phyloP scores from a whole-genome alignment of 306 rosid species.

The Pterocarpus santalinus region DNA sequence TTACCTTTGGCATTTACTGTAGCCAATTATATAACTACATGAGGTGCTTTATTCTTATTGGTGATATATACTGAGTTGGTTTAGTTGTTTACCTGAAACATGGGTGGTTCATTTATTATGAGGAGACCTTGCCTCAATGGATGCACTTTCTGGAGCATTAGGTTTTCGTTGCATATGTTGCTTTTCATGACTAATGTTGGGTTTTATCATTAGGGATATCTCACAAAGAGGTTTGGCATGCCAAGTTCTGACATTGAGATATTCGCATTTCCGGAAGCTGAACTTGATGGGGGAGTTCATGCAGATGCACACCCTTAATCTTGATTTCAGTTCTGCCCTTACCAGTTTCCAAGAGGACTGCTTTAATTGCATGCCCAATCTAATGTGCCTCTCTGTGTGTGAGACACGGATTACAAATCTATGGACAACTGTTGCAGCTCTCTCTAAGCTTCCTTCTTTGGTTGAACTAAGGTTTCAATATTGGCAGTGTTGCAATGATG shows the following conservation, averaged over 20 bases:
- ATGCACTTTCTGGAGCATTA: slow-evolving; percentile 36
- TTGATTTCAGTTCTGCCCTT: slow-evolving; percentile 77
- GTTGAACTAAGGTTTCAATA: slow-evolving; percentile 81
- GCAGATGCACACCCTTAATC: slow-evolving; percentile 74
- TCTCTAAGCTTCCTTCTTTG: slow-evolving; percentile 82
- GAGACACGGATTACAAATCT: slow-evolving; percentile 85
- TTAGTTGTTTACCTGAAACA: slow-evolving; percentile 23
- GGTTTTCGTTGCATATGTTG: slow-evolving; percentile 17
- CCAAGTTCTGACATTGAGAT: slow-evolving; percentile 69
- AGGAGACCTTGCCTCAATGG: slow-evolving; percentile 42
- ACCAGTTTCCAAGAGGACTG: slow-evolving; percentile 76
- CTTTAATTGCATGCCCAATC: slow-evolving; percentile 82
- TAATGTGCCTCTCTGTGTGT: slow-evolving; percentile 79
- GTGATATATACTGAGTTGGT: slow-evolving; percentile 33
- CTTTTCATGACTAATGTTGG: slow-evolving; percentile 44
- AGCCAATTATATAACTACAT: slow-evolving; percentile 18
- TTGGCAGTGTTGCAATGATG: slow-evolving; percentile 69
- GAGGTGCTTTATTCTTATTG: slow-evolving; percentile 32
- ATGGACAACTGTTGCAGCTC: slow-evolving; percentile 83
- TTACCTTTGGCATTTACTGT: slow-evolving; percentile 21
- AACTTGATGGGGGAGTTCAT: slow-evolving; percentile 75
- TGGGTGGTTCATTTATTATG: slow-evolving; percentile 36
- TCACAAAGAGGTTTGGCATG: slow-evolving; percentile 80
- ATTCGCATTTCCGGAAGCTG: slow-evolving; percentile 77
- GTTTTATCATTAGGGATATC: slow-evolving; percentile 65